A percentile compares a stretch with the other conserved stretches of the same genome.
These are phyloP conservation scores for Apiospora aurea DNA, from an alignment of 2,329 filamentous ascomycete species.

Conservation along the genomic window DNA sequence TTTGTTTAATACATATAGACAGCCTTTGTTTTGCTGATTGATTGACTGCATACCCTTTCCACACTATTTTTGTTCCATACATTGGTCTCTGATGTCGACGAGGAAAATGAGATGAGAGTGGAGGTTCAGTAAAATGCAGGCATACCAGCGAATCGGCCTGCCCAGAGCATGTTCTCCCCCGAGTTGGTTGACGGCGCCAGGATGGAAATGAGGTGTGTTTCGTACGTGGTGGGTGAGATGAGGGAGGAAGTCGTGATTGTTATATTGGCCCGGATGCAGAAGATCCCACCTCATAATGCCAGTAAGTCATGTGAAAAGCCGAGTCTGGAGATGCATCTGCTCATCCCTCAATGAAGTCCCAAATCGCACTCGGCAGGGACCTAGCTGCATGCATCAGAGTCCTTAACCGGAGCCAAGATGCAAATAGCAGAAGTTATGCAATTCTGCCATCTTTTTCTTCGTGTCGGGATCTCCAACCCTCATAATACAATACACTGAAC, in stretches of 20 bases:
- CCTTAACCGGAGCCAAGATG: slow-evolving; percentile 2
- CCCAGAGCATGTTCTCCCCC: slow-evolving; percentile 45
- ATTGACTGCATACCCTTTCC: background rate
- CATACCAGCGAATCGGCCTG: slow-evolving; percentile 59
- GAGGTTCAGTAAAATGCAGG: slow-evolving; percentile 19
- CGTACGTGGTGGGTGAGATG: background rate
- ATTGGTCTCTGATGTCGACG: background rate
- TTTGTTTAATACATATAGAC: background rate
- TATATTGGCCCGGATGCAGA: background rate
- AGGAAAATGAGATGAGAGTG: background rate
- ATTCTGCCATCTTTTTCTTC: background rate
- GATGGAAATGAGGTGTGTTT: background rate
- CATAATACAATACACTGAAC: too few relatives aligned
- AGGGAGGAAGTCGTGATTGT: background rate
- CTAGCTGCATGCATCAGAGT: background rate
- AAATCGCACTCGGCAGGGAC: background rate
- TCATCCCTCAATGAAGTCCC: background rate
- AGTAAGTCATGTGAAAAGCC: background rate
- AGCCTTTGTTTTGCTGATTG: background rate
- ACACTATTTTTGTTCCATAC: background rate
- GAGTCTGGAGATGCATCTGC: background rate
- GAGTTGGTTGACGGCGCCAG: slow-evolving; percentile 35
- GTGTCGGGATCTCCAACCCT: background rate
- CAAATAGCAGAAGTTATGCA: background rate
- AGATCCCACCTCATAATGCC: background rate